These are phyloP conservation scores for Aspergillus sp. DNA, from an alignment of 2,329 filamentous ascomycete species.

Conservation along the genomic window DNA sequence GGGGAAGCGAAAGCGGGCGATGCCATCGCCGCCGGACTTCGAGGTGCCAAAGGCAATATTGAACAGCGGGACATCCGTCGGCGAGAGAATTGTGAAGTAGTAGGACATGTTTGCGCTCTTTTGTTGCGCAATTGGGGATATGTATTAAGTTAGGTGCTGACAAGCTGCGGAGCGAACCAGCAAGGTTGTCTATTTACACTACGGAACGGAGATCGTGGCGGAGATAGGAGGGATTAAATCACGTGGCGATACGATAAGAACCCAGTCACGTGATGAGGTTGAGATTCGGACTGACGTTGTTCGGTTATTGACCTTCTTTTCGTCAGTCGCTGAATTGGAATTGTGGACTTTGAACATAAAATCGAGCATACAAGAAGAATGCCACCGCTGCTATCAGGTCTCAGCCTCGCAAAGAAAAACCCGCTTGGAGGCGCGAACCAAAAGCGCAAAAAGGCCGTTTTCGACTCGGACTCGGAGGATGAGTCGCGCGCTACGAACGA, in stretches of 20 bases:
- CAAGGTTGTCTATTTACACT: neutral
- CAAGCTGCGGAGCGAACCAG: neutral
- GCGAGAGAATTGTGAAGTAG: conserved; percentile 96
- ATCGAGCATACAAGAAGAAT: conserved; percentile 7
- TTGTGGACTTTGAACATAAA: neutral
- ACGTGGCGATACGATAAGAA: conserved; percentile 18
- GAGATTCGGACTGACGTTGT: neutral
- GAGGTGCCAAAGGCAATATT: conserved; percentile 96
- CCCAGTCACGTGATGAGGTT: neutral
- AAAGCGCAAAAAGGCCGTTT: conserved; percentile 51
- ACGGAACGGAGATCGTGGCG: neutral
- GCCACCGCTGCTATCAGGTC: conserved; percentile 41
- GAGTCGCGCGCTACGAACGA: conserved; percentile 31
- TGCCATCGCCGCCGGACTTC: conserved; percentile 90
- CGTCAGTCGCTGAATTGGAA: neutral
- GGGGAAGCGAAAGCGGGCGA: conserved; percentile 83
- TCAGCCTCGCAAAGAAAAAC: conserved; percentile 43
- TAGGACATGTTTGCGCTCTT: conserved; percentile 72
- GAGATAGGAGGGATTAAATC: conserved; percentile 2
- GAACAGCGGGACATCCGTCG: conserved; percentile 93
- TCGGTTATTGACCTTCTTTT: neutral
- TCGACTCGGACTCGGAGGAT: conserved; percentile 33
- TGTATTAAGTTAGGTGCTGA: neutral
- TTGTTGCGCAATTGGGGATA: neutral
- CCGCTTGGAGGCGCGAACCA: conserved; percentile 35